Base-by-base conservation (phyloP, 768 basidiomycete species). In the Kwoniella mangroviensis region DNA sequence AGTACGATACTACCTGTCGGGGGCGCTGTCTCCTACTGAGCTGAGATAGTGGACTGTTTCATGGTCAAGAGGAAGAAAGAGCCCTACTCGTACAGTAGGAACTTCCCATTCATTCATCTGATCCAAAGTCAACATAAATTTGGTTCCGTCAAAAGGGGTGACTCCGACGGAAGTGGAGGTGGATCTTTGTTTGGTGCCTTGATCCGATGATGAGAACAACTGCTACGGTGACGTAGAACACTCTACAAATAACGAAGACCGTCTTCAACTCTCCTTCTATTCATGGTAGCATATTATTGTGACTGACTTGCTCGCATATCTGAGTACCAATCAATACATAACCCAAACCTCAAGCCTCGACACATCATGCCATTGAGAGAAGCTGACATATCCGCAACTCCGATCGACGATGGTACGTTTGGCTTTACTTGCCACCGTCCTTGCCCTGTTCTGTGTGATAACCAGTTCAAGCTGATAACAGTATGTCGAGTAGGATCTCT, bases 401-500 rank as follows among this genome's bases (percentile, higher is more conserved):
- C 68, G 22, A 69, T 69, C 55, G 68, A 69, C 61, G 68, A 69
- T 64, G 68, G 68, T 69, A 34, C 43, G 68, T 63, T 26, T n/a
- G 7, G 2, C n/a, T 7, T 54, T 22, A 0, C 19, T 65, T 43
- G 21, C 55, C 65, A 57, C 65, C n/a, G 4, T 51, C 24, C 40
- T 26, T 52, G 42, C 22, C 41, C 15, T 13, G 34, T 34, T 34
- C 34, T 7, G 34, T 7, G 34, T 7, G 34, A 34, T 3, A 34
- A 34, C 34, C 34, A 34, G 34, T 34, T 34, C 34, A 34, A 34
- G 34, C 34, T 49, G 19, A 13, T 49, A 59, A 28, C 11, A 51
- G 34, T 52, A 11, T 17, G 63, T 12, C 17, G 10, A 9, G 19
- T 42, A 69, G 68, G 68, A 28, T 69, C 62, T 5, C 40, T 69